Conservation (phyloP, 352 stramenopile species). For the Thalassiosira livingstoniorum region DNA sequence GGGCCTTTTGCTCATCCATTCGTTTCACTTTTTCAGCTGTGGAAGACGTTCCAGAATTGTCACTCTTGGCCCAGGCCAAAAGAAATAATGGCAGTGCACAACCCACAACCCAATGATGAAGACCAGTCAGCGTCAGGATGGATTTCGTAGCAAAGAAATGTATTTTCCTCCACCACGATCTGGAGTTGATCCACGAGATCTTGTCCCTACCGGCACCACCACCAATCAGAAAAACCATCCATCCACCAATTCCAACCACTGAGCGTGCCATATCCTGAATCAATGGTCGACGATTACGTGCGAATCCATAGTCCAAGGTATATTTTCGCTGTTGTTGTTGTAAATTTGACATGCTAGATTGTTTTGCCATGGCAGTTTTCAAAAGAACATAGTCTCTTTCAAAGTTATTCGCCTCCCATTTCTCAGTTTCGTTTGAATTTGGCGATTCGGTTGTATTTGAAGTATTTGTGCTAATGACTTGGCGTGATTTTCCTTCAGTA, state of each 20-base stretch:
- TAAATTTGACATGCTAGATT: conserved; percentile 39
- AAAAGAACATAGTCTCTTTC: conserved; percentile 48
- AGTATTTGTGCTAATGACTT: too few species aligned
- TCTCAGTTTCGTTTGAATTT: conserved; percentile 3
- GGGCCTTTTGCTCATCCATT: background rate
- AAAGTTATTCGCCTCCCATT: conserved; percentile 57
- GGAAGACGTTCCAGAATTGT: background rate
- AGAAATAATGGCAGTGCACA: conserved; percentile 43
- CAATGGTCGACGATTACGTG: conserved; percentile 46
- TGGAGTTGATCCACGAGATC: background rate
- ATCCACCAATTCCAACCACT: conserved; percentile 21
- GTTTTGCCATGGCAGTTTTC: conserved; percentile 37
- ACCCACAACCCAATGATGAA: conserved; percentile 53
- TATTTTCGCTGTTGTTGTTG: conserved; percentile 48
- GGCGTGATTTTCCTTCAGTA: background rate
- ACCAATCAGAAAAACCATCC: conserved; percentile 32
- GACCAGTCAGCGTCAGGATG: conserved; percentile 12
- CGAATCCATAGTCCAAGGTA: conserved; percentile 56
- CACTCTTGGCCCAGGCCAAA: conserved; percentile 31
- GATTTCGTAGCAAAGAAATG: conserved; percentile 16
- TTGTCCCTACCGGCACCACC: conserved; percentile 9
- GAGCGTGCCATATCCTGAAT: conserved; percentile 31
- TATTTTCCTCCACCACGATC: conserved; percentile 19
- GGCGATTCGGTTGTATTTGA: background rate
- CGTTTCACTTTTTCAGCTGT: background rate